Evolutionary conservation across 345 rosid genomes (phyloP).

Genomic region (Syzygium oleosum): DNA sequence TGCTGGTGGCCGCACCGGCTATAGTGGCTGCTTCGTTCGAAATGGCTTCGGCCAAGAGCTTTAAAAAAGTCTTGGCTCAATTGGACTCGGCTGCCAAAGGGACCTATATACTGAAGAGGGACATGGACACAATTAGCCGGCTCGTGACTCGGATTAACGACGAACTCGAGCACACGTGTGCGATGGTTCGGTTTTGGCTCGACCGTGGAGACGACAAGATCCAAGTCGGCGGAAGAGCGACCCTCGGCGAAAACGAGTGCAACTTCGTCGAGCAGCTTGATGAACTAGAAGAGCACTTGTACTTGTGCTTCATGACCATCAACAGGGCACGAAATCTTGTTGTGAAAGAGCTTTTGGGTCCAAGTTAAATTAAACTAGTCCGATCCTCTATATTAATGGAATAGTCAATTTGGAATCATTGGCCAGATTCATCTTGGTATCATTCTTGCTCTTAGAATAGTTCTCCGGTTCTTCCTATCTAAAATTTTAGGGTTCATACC

Average conservation of each 20-base stretch:
- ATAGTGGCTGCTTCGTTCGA: constrained; percentile 25
- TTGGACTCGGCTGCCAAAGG: constrained; percentile 79
- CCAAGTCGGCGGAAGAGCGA: constrained; percentile 39
- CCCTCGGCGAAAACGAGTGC: constrained; percentile 33
- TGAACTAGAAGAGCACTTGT: constrained; percentile 76
- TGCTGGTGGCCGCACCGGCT: constrained; percentile 56
- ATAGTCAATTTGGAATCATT: neutral
- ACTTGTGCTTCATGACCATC: constrained; percentile 75
- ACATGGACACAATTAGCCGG: constrained; percentile 63
- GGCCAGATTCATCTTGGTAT: neutral
- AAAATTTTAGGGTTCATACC: too few relatives aligned
- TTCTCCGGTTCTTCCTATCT: neutral
- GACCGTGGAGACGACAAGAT: constrained; percentile 32
- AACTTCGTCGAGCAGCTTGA: constrained; percentile 52
- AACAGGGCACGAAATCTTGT: constrained; percentile 68
- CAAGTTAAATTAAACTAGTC: neutral
- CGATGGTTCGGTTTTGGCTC: constrained; percentile 44
- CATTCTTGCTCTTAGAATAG: neutral
- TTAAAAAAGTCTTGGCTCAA: constrained; percentile 28
- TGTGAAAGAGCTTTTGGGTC: constrained; percentile 8
- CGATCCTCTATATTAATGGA: neutral
- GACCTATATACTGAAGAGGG: constrained; percentile 56
- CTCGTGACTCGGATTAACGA: constrained; percentile 50
- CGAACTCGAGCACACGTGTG: constrained; percentile 49
- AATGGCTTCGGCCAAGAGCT: constrained; percentile 24